phyloP scores from a whole-genome alignment of 495 filamentous ascomycete genomes.

The Penicillium lividum region DNA sequence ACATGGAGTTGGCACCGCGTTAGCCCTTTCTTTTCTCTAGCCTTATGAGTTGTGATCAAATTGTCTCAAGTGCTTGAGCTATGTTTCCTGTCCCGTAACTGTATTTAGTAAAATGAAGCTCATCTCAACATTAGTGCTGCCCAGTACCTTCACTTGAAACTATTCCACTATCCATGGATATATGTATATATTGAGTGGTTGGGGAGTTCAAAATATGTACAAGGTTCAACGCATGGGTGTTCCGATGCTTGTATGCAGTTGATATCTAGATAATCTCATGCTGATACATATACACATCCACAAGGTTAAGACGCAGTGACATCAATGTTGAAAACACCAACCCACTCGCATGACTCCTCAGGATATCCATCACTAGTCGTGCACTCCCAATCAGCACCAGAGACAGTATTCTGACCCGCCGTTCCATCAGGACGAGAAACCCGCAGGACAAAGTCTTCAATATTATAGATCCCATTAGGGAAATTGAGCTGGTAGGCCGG shows the following conservation, averaged over 20 bases:
- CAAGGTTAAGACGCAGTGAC: background rate
- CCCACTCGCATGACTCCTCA: slow-evolving; percentile 6
- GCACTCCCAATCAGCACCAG: slow-evolving; percentile 6
- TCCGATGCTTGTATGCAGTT: too few species aligned
- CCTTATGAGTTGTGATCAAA: slow-evolving; percentile 26
- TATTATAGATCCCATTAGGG: slow-evolving; percentile 20
- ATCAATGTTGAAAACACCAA: slow-evolving; percentile 9
- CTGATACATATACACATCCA: background rate
- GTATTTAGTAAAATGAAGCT: background rate
- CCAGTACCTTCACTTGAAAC: too few species aligned
- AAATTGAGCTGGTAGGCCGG: slow-evolving; percentile 20
- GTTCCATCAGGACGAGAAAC: slow-evolving; percentile 16
- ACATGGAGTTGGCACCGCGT: slow-evolving; percentile 31
- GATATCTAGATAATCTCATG: too few species aligned
- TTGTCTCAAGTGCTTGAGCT: slow-evolving; percentile 15
- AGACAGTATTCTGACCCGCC: slow-evolving; percentile 1
- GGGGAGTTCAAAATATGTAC: too few species aligned
- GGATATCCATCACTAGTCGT: slow-evolving; percentile 1
- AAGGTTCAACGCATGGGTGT: too few species aligned
- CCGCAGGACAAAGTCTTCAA: slow-evolving; percentile 18
- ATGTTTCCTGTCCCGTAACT: background rate
- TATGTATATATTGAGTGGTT: too few species aligned
- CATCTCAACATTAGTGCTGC: background rate
- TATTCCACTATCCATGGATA: too few species aligned
- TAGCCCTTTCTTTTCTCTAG: slow-evolving; percentile 24